Base-by-base conservation (phyloP, 129 eudicot species). In the Pseudognaphalium luteoalbum region DNA sequence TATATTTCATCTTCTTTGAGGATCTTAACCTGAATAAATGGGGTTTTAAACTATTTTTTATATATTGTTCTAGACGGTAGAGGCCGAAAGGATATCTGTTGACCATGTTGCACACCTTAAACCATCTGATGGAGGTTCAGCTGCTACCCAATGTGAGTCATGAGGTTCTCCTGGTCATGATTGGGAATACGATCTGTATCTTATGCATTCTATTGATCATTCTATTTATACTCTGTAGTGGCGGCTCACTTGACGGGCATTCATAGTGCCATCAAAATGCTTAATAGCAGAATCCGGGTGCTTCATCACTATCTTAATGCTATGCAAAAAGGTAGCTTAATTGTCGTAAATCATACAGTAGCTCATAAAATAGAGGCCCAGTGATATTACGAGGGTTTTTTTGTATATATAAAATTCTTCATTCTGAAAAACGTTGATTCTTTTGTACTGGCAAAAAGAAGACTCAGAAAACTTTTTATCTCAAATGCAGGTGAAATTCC, bases 161-260 rank as follows among this genome's bases (percentile, higher is more conserved):
- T 14, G 35, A 19, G 25, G 16, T 22, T 57, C 33, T 34, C 20
- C 54, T 28, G 5, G 50, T 16, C 25, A 30, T 57, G 54, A 17
- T 16, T 30, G 39, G 37, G 20, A 47, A 51, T 2, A n/a, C 7
- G 41, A 57, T 16, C 2, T 35, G 1, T 39, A 68, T 64, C 34
- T 57, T 7, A 25, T 60, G 52, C n/a, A 78, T 16, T 8, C 32
- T 25, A 19, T 69, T 76, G 20, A 68, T 62, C 11, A 52, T 33
- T 66, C 15, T 33, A 20, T 80, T 2, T 52, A 42, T 63, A 61
- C 35, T 71, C 35, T 84, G 68, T 70, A 91, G 98, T 93, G 98
- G 98, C 98, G 75, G 98, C 98, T 83, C 98, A 93, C 77, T 92
- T 93, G 75, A 93, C 98, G 11, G 98, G 98, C 63, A 88, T 89